Evolutionary conservation across 75 land plant genomes (phyloP), one percentile per base, ranked within the genome.

Genomic region (Cryptomeria japonica): DNA sequence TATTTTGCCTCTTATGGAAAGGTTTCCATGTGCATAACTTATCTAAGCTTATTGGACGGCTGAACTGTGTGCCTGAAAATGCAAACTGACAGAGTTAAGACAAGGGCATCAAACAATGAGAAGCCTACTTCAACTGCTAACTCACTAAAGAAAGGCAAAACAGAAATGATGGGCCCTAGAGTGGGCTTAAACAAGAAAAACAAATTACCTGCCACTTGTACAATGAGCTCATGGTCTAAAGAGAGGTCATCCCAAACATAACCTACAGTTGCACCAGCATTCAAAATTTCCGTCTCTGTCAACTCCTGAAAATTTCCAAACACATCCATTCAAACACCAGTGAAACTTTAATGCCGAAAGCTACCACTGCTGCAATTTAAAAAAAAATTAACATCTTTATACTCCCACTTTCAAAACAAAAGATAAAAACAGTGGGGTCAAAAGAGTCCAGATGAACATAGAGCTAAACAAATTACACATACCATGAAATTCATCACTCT

Each of bases 191-290:
- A 32, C 37, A 87, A 82, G 31, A 8, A 64, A 25, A 37, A 42
- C 1, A 14, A 85, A 73, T 32, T 93, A 96, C 99, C 97, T 88
- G 87, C 87, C 44, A 97, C 88, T 84, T 87, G 86, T 31, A 97
- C 92, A 87, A 95, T 87, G 38, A 97, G 95, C 88, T 93, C 94
- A 89, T 94, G 99, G 16, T 97, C 96, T 88, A 89, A 91, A 78
- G 89, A 93, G 80, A 94, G 55, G 87, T 97, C 94, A 90, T 94
- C 98, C 99, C 99, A 97, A 14, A 92, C 97, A 94, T 97, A 97
- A 55, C 91, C 94, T 55, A 88, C 89, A 70, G 91, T 90, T 53
- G 84, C 87, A 70, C 91, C 95, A 89, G 97, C 51, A 86, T 87
- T 89, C 37, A 97, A 87, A 49, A 86, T 61, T 32, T 92, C 92